A percentile compares a stretch with the other conserved stretches of the same genome.
Evolutionary conservation across 345 rosid species (phyloP).

Genomic region (Conringia planisiliqua): DNA sequence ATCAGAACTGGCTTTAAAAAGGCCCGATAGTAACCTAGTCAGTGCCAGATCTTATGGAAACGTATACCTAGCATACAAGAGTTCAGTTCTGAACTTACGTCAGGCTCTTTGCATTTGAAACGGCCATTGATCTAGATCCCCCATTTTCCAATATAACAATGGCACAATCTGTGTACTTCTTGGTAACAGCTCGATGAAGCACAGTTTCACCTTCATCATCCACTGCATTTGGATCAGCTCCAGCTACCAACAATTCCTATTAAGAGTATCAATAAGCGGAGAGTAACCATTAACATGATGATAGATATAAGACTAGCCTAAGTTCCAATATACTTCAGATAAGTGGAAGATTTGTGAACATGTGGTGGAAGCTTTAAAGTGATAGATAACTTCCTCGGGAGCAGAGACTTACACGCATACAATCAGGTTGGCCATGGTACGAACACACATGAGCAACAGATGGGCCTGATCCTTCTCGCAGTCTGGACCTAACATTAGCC

Average conservation of each 20-base stretch:
- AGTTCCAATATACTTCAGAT: conserved; percentile 1
- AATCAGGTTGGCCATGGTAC: conserved; percentile 97
- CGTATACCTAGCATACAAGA: background rate
- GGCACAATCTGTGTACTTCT: conserved; percentile 92
- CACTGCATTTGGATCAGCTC: conserved; percentile 97
- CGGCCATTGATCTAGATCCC: conserved; percentile 83
- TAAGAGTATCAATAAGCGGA: conserved; percentile 14
- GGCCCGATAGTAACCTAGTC: background rate
- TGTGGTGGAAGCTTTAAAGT: background rate
- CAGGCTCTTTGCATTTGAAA: conserved; percentile 65
- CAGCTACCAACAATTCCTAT: conserved; percentile 91
- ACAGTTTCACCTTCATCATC: conserved; percentile 99
- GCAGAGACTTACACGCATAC: conserved; percentile 80
- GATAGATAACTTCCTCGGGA: conserved; percentile 5
- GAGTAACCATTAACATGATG: background rate
- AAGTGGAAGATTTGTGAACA: conserved; percentile 2
- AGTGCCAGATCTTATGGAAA: conserved; percentile 4
- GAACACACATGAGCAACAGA: conserved; percentile 98
- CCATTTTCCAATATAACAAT: conserved; percentile 85
- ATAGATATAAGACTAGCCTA: background rate
- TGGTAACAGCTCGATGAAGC: conserved; percentile 83
- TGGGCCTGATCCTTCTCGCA: conserved; percentile 88
- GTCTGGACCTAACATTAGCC: conserved; percentile 77
- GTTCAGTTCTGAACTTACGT: conserved; percentile 55
- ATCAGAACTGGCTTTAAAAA: background rate